Percentiles rank a stretch among this genome's conserved stretches.
Evolutionary conservation across 1,284 basidiomycete genomes (phyloP).

Genomic region (Leccinum pachyderme): DNA sequence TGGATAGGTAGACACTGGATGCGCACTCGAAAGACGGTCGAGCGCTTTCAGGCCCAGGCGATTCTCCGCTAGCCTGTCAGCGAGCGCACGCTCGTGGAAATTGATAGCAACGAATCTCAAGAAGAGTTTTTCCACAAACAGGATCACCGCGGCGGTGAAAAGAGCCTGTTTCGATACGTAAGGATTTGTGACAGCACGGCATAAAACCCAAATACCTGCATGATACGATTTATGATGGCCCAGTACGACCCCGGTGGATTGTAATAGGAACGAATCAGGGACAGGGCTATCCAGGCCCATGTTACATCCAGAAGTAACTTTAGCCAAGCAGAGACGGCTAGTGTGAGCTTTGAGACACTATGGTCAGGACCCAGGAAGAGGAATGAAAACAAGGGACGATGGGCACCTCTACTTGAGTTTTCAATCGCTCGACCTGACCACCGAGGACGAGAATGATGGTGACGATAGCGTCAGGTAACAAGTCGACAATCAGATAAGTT

Average conservation of each 20-base stretch:
- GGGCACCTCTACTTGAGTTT: constrained; percentile 63
- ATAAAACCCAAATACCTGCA: constrained; percentile 47
- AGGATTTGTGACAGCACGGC: not conserved
- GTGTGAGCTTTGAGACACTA: constrained; percentile 47
- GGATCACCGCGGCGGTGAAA: constrained; percentile 59
- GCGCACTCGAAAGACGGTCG: constrained; percentile 66
- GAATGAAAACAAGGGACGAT: not conserved
- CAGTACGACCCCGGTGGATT: constrained; percentile 66
- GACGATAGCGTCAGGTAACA: constrained; percentile 57
- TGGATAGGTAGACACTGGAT: constrained; percentile 37
- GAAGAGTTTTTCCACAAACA: constrained; percentile 70
- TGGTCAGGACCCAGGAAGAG: not conserved
- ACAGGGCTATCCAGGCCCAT: constrained; percentile 72
- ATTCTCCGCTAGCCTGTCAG: constrained; percentile 70
- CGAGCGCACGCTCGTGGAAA: constrained; percentile 71
- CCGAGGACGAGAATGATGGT: constrained; percentile 53
- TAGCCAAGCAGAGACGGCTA: constrained; percentile 68
- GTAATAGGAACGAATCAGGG: constrained; percentile 54
- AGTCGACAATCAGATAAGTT: constrained; percentile 64
- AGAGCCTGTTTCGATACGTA: constrained; percentile 45
- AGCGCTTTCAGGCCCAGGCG: constrained; percentile 64
- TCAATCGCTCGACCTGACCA: constrained; percentile 61
- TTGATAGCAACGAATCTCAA: constrained; percentile 75
- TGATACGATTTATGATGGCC: constrained; percentile 63
- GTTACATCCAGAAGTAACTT: constrained; percentile 63